These are phyloP conservation scores for Aspergillus amoenus DNA, from an alignment of 2,329 filamentous ascomycete species.

Conservation along the genomic window DNA sequence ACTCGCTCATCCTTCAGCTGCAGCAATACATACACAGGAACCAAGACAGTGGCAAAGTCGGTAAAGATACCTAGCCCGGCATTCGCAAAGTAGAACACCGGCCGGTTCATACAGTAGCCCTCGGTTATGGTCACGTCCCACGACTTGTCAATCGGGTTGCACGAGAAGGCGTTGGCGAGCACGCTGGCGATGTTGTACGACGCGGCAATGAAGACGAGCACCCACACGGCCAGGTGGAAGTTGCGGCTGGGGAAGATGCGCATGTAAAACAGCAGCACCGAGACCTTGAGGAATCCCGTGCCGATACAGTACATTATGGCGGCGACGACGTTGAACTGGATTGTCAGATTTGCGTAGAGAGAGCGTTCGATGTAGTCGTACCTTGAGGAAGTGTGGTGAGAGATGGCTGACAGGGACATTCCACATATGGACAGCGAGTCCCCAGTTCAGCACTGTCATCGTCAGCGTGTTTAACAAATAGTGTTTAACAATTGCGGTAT, in stretches of 20 bases:
- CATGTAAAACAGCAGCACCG: constrained; percentile 30
- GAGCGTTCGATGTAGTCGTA: background rate
- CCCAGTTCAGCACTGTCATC: constrained; percentile 26
- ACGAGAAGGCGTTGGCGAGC: constrained; percentile 28
- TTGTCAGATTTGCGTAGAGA: background rate
- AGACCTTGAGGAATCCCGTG: constrained; percentile 32
- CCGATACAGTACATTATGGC: constrained; percentile 30
- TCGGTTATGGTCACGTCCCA: constrained; percentile 25
- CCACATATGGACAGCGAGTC: constrained; percentile 31
- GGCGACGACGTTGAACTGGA: constrained; percentile 27
- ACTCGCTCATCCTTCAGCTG: background rate
- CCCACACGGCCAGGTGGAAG: constrained; percentile 25
- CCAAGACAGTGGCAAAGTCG: constrained; percentile 28
- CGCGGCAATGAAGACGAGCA: constrained; percentile 24
- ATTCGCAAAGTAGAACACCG: constrained; percentile 32
- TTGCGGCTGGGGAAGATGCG: constrained; percentile 30
- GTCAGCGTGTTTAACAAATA: background rate
- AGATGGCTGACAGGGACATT: constrained; percentile 21
- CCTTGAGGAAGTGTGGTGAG: constrained; percentile 26
- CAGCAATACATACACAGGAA: constrained; percentile 25
- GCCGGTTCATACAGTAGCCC: constrained; percentile 26
- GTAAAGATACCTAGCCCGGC: constrained; percentile 29
- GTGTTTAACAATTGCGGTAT: background rate
- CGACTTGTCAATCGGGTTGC: constrained; percentile 24
- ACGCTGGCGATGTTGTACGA: constrained; percentile 29